phyloP scores from a whole-genome alignment of 139 green algal species.

The Chlorokybus atmophyticus region DNA sequence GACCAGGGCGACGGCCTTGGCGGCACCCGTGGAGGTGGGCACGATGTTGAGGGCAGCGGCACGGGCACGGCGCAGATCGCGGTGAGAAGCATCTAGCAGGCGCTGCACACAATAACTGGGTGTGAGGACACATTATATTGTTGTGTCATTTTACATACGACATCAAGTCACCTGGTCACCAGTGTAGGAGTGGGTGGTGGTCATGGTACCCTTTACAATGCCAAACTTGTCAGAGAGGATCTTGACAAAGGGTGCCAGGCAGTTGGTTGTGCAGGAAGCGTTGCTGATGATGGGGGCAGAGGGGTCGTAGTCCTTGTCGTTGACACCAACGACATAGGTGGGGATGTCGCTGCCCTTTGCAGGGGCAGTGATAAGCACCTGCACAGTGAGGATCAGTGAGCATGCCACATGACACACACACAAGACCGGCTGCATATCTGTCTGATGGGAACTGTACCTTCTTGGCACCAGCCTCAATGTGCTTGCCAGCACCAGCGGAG shows the following conservation, averaged over 20 bases:
- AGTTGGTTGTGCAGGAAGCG: conserved; percentile 99
- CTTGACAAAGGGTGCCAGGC: conserved; percentile 99
- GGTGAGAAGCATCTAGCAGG: conserved; percentile 94
- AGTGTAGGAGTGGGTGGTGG: conserved; percentile 99
- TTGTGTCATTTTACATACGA: conserved; percentile 1
- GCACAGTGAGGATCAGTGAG: no score
- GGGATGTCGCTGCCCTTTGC: conserved; percentile 95
- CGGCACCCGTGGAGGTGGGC: conserved; percentile 94
- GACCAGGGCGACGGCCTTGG: conserved; percentile 94
- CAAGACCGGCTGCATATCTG: no score
- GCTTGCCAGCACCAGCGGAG: conserved; percentile 37
- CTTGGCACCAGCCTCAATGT: conserved; percentile 41
- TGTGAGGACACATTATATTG: no score
- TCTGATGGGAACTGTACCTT: no score
- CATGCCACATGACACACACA: no score
- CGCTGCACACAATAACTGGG: no score
- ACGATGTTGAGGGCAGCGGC: conserved; percentile 97
- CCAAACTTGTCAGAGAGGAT: conserved; percentile 96
- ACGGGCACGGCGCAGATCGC: conserved; percentile 88
- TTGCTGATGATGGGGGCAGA: conserved; percentile 65
- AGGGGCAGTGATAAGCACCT: conserved; percentile 98
- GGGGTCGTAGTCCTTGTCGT: conserved; percentile 65
- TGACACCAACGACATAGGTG: conserved; percentile 97
- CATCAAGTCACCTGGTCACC: conserved; percentile 75
- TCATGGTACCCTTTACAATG: conserved; percentile 99